phyloP scores from a whole-genome alignment of 2,329 filamentous ascomycete genomes.

The Pseudocercospora vitis region DNA sequence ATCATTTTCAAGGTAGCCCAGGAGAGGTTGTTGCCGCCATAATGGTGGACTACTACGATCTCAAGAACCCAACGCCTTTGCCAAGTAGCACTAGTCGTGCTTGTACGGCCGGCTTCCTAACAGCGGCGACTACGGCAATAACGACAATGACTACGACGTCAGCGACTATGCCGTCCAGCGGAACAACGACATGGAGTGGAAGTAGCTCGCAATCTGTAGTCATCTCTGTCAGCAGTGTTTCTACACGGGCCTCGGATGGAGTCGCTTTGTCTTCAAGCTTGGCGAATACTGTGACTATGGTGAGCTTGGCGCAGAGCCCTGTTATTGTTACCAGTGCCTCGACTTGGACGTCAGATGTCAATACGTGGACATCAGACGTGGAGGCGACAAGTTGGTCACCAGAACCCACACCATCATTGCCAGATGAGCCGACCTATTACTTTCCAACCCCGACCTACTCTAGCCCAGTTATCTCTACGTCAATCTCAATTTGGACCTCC shows the following conservation, averaged over 20 bases:
- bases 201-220: too few relatives aligned
- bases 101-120: background rate
- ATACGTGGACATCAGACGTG: constrained; percentile 6
- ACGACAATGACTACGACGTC: too few relatives aligned
- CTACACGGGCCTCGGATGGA: background rate
- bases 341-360: constrained; percentile 4
- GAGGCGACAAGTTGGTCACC: background rate
- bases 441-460: too few relatives aligned
- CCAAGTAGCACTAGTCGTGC: background rate
- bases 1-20: background rate
- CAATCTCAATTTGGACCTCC: background rate
- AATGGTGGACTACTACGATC: constrained; percentile 5
- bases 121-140: background rate
- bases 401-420: background rate
- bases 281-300: background rate
- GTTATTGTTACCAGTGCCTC: background rate
- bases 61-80: background rate
- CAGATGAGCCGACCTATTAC: background rate
- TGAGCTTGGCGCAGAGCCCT: background rate
- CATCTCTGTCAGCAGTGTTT: too few relatives aligned
- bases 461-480: background rate
- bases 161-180: too few relatives aligned
- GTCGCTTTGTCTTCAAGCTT: background rate
- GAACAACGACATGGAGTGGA: too few relatives aligned
- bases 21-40: background rate